Evolutionary conservation across 352 stramenopile genomes (phyloP).

Genomic region (Pythium apleroticum): DNA sequence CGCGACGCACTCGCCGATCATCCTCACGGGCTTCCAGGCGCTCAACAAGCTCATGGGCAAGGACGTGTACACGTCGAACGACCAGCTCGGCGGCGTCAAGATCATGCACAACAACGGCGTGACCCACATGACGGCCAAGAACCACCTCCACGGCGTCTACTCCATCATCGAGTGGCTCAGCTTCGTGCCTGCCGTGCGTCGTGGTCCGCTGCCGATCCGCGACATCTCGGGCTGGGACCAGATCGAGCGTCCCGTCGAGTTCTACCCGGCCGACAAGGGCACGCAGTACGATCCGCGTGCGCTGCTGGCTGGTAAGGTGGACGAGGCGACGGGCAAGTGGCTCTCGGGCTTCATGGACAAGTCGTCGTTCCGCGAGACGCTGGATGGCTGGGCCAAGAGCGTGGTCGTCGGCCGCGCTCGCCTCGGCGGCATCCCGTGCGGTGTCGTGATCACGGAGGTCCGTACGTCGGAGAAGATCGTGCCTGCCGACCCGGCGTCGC

Average conservation of each 20-base stretch:
- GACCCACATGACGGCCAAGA: constrained; percentile 95
- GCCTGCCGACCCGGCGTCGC: constrained; percentile 97
- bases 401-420: constrained; percentile 97
- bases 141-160: constrained; percentile 96
- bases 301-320: constrained; percentile 87
- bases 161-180: constrained; percentile 98
- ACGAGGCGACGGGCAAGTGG: constrained; percentile 82
- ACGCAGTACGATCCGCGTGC: constrained; percentile 96
- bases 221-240: constrained; percentile 82
- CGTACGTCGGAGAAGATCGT: constrained; percentile 96
- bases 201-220: constrained; percentile 79
- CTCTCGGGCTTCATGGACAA: constrained; percentile 97
- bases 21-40: constrained; percentile 99
- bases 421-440: constrained; percentile 97
- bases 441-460: constrained; percentile 99
- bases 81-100: constrained; percentile 98
- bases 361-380: constrained; percentile 97
- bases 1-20: constrained; percentile 95
- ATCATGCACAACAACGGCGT: constrained; percentile 99
- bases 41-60: constrained; percentile 99
- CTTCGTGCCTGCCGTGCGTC: constrained; percentile 95
- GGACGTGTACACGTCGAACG: constrained; percentile 99
- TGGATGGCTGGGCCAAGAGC: constrained; percentile 99
- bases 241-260: constrained; percentile 90
- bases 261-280: constrained; percentile 89